These are phyloP conservation scores for Salvia rosmarinus DNA, from an alignment of 257 asterid genomes.

Conservation along the genomic window DNA sequence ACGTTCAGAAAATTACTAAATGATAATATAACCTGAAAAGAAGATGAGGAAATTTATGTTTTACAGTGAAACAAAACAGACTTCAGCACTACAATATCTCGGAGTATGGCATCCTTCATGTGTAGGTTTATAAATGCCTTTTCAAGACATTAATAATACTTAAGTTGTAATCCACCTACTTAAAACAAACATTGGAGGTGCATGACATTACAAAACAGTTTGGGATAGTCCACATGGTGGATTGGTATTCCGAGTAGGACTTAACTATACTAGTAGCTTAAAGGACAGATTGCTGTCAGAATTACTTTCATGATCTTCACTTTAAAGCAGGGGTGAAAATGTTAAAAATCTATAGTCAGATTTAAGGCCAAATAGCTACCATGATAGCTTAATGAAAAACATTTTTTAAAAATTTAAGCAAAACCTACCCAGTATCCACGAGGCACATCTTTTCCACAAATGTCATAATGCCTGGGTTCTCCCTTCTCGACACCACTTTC, in stretches of 20 bases:
- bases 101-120: not conserved
- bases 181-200: not conserved
- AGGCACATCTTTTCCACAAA: slow-evolving; percentile 93
- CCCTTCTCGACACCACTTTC: slow-evolving; percentile 48
- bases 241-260: not conserved
- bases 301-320: not conserved
- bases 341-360: not conserved
- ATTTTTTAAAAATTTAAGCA: not conserved
- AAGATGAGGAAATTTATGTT: not conserved
- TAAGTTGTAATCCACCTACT: not conserved
- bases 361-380: slow-evolving; percentile 6
- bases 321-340: slow-evolving; percentile 5
- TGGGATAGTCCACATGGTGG: not conserved
- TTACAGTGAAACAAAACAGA: slow-evolving; percentile 6
- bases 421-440: slow-evolving; percentile 95
- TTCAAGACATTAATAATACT: not conserved
- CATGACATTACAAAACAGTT: not conserved
- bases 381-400: not conserved
- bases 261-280: not conserved
- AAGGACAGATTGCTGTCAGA: not conserved
- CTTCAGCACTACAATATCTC: not conserved
- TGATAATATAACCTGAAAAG: slow-evolving; percentile 14
- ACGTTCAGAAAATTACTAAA: slow-evolving; percentile 34
- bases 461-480: slow-evolving; percentile 52
- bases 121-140: slow-evolving; percentile 12